phyloP scores from a whole-genome alignment of 2,329 filamentous ascomycete species.

The Aspergillus tubingensis region DNA sequence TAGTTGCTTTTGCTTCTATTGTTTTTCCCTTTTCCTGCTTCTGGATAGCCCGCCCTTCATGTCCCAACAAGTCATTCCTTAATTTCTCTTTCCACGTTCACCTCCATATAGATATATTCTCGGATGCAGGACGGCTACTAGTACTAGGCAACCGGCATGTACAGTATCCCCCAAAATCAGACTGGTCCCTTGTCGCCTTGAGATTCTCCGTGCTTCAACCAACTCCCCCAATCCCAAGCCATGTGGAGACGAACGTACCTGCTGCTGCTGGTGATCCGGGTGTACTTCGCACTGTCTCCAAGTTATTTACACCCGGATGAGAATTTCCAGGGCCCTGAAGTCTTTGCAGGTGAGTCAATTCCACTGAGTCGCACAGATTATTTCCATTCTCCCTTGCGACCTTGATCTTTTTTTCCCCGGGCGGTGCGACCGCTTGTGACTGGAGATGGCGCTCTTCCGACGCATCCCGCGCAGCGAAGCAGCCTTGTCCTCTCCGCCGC shows the following conservation, averaged over 20 bases:
- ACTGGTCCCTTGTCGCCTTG: conserved; percentile 6
- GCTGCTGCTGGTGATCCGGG: conserved; percentile 77
- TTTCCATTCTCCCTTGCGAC: background rate
- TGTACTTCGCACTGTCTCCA: conserved; percentile 91
- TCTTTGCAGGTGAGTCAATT: conserved; percentile 78
- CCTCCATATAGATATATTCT: background rate
- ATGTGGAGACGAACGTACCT: conserved; percentile 96
- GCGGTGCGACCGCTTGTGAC: conserved; percentile 7
- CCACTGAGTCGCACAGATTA: background rate
- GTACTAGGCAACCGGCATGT: conserved; percentile 15
- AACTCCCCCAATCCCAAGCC: conserved; percentile 19
- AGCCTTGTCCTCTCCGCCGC: background rate
- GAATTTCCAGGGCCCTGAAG: conserved; percentile 97
- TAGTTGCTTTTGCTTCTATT: background rate
- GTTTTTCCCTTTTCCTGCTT: conserved; percentile 1
- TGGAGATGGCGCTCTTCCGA: background rate
- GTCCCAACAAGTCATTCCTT: conserved; percentile 13
- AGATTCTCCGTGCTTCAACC: conserved; percentile 18
- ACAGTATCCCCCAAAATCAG: conserved; percentile 9
- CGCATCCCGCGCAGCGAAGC: background rate
- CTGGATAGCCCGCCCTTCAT: conserved; percentile 1
- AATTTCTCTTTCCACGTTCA: conserved; percentile 5
- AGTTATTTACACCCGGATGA: conserved; percentile 98
- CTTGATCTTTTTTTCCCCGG: background rate
- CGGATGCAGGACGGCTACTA: background rate